Conservation (phyloP, 1,139 yeast genomes). For the Kurtzmaniella quercitrusa region DNA sequence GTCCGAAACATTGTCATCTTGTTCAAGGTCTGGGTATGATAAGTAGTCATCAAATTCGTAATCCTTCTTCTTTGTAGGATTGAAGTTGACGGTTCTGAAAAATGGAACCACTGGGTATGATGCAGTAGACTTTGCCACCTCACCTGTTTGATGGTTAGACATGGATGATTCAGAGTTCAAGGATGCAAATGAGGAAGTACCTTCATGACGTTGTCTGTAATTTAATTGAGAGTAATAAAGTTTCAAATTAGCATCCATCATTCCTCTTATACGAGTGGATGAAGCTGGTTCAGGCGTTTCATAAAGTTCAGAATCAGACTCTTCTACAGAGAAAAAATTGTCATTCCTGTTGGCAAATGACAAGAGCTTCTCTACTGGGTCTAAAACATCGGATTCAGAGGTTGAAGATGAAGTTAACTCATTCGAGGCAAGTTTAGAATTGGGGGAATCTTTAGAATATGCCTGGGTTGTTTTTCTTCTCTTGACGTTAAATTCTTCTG, state of each 20-base stretch:
- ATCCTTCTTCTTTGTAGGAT: constrained; percentile 23
- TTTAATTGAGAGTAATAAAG: constrained; percentile 22
- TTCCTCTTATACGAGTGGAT: constrained; percentile 4
- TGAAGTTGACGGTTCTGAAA: constrained; percentile 35
- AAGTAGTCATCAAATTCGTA: constrained; percentile 39
- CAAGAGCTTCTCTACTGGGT: constrained; percentile 42
- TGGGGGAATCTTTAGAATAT: not conserved
- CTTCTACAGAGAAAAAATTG: constrained; percentile 22
- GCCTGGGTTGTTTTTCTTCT: constrained; percentile 13
- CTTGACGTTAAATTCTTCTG: constrained; percentile 10
- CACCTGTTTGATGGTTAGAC: not conserved
- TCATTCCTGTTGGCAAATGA: constrained; percentile 32
- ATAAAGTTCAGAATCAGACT: constrained; percentile 9
- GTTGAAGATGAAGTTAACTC: constrained; percentile 11
- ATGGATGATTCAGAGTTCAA: constrained; percentile 10
- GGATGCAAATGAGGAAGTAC: constrained; percentile 32
- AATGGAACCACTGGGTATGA: constrained; percentile 27
- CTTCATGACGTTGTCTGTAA: constrained; percentile 14
- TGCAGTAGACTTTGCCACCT: constrained; percentile 8
- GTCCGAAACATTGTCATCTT: constrained; percentile 12
- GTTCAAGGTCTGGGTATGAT: constrained; percentile 24
- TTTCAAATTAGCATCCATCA: constrained; percentile 33
- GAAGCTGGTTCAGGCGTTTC: constrained; percentile 3
- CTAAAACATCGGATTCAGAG: constrained; percentile 25
- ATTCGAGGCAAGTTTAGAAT: not conserved